Conservation (phyloP, 2,329 filamentous ascomycete genomes). For the Hymenoscyphus linearis region DNA sequence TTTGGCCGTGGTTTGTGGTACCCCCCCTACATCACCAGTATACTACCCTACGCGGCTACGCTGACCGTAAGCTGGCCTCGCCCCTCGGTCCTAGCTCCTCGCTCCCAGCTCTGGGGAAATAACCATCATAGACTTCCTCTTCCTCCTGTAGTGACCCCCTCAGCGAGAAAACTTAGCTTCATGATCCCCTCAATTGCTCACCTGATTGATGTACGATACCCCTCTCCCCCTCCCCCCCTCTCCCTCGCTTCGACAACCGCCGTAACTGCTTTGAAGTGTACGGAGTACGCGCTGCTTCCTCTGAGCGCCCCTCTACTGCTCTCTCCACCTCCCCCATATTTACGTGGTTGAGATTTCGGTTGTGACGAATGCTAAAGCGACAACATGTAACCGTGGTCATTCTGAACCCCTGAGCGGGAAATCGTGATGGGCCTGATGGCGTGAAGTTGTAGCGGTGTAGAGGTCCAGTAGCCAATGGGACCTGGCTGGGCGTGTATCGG, state of each 20-base stretch:
- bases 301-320: neutral
- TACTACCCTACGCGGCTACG: neutral
- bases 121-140: neutral
- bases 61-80: neutral
- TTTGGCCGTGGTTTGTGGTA: neutral
- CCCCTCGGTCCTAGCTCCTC: neutral
- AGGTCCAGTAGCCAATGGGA: neutral
- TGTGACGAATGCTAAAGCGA: conserved; percentile 1
- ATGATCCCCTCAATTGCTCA: neutral
- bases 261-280: no score
- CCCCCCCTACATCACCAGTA: no score
- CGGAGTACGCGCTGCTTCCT: neutral
- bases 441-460: neutral
- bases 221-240: neutral
- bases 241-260: neutral
- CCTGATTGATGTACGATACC: neutral
- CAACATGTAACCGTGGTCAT: neutral
- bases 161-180: neutral
- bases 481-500: neutral
- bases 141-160: neutral
- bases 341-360: neutral
- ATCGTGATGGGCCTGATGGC: neutral
- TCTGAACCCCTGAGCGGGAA: neutral
- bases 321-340: neutral
- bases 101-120: neutral